Base-by-base conservation (phyloP, 306 rosid species). In the Leucaena leucocephala region DNA sequence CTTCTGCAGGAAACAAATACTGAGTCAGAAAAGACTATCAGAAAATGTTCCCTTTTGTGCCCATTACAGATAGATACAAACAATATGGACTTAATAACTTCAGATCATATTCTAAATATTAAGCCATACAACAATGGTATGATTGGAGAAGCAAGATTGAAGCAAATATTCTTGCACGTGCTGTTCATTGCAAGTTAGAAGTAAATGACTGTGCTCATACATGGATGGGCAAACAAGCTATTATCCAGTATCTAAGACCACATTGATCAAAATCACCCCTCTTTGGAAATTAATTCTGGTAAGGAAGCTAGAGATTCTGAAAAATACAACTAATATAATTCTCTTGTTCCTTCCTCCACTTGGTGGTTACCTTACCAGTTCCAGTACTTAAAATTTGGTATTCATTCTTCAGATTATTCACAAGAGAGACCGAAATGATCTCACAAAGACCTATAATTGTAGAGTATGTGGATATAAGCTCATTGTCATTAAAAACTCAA, bases 1-100 rank as follows among this genome's bases (percentile, higher is more conserved):
- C 93, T 87, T 96, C 99, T 96, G 93, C 81, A 64, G 68, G 11
- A 48, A 78, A 82, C 55, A 76, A 65, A 80, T 81, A 74, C 19
- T 17, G 16, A 78, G 46, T 76, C 80, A 81, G 49, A 75, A 71
- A 65, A 75, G 46, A 84, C 21, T 38, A 49, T 55, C 43, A 58
- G 40, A 49, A 17, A 21, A 69, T 71, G 49, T 46, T n/a, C 2
- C 72, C 68, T 52, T 17, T 12, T 74, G 55, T 13, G 44, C 68
- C 71, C 76, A 35, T 72, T 58, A 76, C 54, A 17, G 57, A 49
- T 75, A 44, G 2, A 44, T 34, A 8, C 35, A 63, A 58, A 55
- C 67, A 64, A 72, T 42, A 19, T 2, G 36, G 16, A 68, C 72
- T 68, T 10, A n/a, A 4, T 7, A 57, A 36, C n/a, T 36, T 64